These are phyloP conservation scores for Kluyveromyces aestuarii DNA, from an alignment of 805 yeast species.

Conservation along the genomic window DNA sequence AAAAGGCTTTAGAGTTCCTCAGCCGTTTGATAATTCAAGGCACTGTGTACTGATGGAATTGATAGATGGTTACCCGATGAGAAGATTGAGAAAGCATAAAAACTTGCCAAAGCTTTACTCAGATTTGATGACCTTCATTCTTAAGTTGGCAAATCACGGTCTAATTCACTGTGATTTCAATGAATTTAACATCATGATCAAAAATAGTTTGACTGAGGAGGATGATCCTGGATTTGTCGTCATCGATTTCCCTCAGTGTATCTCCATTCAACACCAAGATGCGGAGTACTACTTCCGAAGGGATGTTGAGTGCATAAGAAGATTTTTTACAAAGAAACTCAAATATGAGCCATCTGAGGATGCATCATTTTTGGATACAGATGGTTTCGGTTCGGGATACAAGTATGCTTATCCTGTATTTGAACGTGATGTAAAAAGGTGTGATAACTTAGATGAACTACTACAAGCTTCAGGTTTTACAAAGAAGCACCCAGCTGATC, in stretches of 20 bases:
- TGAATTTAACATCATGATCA: conserved; percentile 88
- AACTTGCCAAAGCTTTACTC: conserved; percentile 68
- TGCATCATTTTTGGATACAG: conserved; percentile 61
- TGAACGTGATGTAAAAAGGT: conserved; percentile 62
- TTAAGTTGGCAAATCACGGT: conserved; percentile 77
- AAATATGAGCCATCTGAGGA: conserved; percentile 65
- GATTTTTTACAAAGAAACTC: conserved; percentile 72
- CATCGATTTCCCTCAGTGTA: conserved; percentile 97
- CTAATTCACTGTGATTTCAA: conserved; percentile 95
- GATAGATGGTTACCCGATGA: conserved; percentile 85
- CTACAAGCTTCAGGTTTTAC: conserved; percentile 86
- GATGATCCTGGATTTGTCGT: conserved; percentile 70
- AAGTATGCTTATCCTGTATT: conserved; percentile 72
- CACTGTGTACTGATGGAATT: conserved; percentile 92
- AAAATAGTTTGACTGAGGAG: conserved; percentile 40
- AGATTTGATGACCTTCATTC: conserved; percentile 79
- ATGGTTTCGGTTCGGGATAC: conserved; percentile 76
- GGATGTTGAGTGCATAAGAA: conserved; percentile 84
- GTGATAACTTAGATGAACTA: conserved; percentile 64
- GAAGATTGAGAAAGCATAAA: conserved; percentile 62
- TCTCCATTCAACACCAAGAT: conserved; percentile 82
- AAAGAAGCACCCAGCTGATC: conserved; percentile 43
- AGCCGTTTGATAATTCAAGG: conserved; percentile 80
- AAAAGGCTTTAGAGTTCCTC: conserved; percentile 80
- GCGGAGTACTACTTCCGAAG: conserved; percentile 83